phyloP scores from a whole-genome alignment of 2,329 filamentous ascomycete genomes.

The Rutstroemia sp. region DNA sequence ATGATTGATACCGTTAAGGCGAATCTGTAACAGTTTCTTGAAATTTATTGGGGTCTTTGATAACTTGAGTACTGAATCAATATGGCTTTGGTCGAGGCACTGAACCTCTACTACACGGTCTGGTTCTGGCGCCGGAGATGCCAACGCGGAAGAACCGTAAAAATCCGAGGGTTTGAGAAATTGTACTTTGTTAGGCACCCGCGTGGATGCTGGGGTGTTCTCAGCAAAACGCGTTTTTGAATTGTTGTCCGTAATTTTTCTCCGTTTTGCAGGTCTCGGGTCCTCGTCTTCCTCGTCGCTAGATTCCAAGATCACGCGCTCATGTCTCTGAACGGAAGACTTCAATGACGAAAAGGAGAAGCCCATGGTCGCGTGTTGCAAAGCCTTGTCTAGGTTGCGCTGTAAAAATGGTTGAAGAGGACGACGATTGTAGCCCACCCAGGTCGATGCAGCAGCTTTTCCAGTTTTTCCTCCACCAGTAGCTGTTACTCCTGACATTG shows the following conservation, averaged over 20 bases:
- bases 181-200: slow-evolving; percentile 8
- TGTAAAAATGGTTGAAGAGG: slow-evolving; percentile 14
- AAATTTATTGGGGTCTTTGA: slow-evolving; percentile 14
- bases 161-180: slow-evolving; percentile 16
- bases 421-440: slow-evolving; percentile 5
- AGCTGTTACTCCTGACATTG: slow-evolving; percentile 17
- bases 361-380: slow-evolving; percentile 18
- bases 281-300: slow-evolving; percentile 23
- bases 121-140: background rate
- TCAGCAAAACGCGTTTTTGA: background rate
- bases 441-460: slow-evolving; percentile 10
- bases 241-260: slow-evolving; percentile 9
- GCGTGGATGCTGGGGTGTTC: slow-evolving; percentile 7
- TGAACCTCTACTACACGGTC: background rate
- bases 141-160: slow-evolving; percentile 9
- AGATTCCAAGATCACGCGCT: slow-evolving; percentile 6
- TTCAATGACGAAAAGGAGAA: slow-evolving; percentile 15
- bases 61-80: slow-evolving; percentile 7
- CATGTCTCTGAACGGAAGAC: slow-evolving; percentile 1
- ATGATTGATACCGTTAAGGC: slow-evolving; percentile 14
- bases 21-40: slow-evolving; percentile 18
- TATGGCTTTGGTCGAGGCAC: background rate
- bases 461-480: slow-evolving; percentile 14
- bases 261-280: slow-evolving; percentile 20
- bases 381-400: slow-evolving; percentile 19